phyloP scores from a whole-genome alignment of 805 yeast species.

The Candida succiphila region DNA sequence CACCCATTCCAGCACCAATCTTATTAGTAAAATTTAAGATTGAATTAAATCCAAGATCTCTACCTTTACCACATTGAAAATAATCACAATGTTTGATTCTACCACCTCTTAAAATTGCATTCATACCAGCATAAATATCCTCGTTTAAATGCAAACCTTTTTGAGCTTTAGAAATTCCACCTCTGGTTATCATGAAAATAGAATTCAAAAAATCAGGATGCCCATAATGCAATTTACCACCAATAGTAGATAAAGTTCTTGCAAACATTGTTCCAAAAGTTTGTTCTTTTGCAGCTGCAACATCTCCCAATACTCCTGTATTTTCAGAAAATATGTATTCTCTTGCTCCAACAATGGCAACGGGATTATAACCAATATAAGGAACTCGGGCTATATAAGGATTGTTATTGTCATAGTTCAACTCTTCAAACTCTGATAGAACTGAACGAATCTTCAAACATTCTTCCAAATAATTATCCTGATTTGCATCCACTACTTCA shows the following conservation, averaged over 20 bases:
- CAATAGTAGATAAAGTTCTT: slow-evolving; percentile 84
- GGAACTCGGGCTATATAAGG: slow-evolving; percentile 49
- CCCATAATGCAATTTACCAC: slow-evolving; percentile 92
- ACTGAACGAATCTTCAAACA: slow-evolving; percentile 85
- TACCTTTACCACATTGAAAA: slow-evolving; percentile 94
- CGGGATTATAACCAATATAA: slow-evolving; percentile 37
- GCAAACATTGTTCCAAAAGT: slow-evolving; percentile 96
- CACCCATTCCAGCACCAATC: slow-evolving; percentile 99
- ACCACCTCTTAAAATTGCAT: slow-evolving; percentile 81
- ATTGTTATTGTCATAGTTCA: slow-evolving; percentile 38
- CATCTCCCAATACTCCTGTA: slow-evolving; percentile 87
- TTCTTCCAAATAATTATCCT: slow-evolving; percentile 91
- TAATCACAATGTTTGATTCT: slow-evolving; percentile 92
- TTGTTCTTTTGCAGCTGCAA: slow-evolving; percentile 96
- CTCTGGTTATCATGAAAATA: slow-evolving; percentile 88
- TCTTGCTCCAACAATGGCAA: slow-evolving; percentile 91
- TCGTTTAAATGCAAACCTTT: slow-evolving; percentile 88
- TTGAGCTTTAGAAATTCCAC: slow-evolving; percentile 93
- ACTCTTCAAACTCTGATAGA: slow-evolving; percentile 84
- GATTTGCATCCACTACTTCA: slow-evolving; percentile 93
- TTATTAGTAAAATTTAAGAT: slow-evolving; percentile 89
- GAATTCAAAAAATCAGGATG: slow-evolving; percentile 94
- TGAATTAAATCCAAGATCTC: slow-evolving; percentile 90
- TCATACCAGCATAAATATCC: slow-evolving; percentile 95
- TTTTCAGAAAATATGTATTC: slow-evolving; percentile 92